Base-by-base conservation (phyloP, 805 yeast genomes). In the Diddensiella caesifluorescens region DNA sequence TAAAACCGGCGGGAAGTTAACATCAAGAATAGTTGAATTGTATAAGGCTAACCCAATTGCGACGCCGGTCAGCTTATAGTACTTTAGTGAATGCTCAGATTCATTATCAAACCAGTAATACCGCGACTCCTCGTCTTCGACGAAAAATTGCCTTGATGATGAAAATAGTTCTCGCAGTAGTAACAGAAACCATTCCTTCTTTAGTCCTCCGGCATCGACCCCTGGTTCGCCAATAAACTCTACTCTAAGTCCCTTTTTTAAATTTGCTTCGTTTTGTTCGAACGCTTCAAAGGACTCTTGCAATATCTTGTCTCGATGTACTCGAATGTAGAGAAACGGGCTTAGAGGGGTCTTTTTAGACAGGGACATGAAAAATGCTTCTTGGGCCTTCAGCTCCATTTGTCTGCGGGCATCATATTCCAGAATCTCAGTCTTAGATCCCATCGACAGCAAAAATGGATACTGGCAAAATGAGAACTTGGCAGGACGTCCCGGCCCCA, bases 181-280 rank as follows among this genome's bases (percentile, higher is more conserved):
- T 29, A 89, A 62, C 36, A 78, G 67, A 60, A 92, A 89, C 98
- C 98, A 90, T 56, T 90, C 98, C 56, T 88, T 89, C 53, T 82
- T 77, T 45, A 90, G 69, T 0, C 98, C 98, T 2, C 98, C 97
- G 0, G 88, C 97, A 65, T 90, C 98, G 18, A 90, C 75, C 0
- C 97, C 98, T 0, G 89, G 94, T 56, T 90, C 98, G 45, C 80
- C 80, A 3, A 81, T 65, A 59, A 92, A 90, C 53, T 84, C 89
- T 5, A 92, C 81, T 47, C 77, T 73, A 22, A 90, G 62, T 1
- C 86, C 74, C 55, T 89, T 88, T 52, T 82, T 78, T 44, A 88
- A 67, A 54, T 84, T 85, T 7, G 60, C 59, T 2, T 68, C 61
- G 51, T 78, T 73, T 26, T 83, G 75, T 23, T 76, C 70, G 5